phyloP scores from a whole-genome alignment of 139 green algal species.

The Auxenochlorella pyrenoidosa region DNA sequence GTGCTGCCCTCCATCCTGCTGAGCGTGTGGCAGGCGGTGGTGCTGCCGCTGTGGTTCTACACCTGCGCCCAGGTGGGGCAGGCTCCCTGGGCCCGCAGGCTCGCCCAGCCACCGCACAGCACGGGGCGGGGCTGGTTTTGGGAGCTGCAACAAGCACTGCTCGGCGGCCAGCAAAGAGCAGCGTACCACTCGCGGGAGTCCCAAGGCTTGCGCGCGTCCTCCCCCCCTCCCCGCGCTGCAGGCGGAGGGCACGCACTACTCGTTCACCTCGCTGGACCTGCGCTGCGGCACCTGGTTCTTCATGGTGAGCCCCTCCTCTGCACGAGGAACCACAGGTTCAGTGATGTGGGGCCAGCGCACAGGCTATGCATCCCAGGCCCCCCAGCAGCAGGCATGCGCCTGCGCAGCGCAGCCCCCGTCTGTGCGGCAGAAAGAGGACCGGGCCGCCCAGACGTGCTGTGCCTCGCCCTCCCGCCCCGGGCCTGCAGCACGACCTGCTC shows the following conservation, averaged over 20 bases:
- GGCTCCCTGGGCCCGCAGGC: background rate
- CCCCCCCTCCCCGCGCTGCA: background rate
- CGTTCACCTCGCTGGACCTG: conserved; percentile 16
- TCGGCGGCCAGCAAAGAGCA: background rate
- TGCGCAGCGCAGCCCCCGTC: too few species aligned
- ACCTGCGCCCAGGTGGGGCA: conserved; percentile 17
- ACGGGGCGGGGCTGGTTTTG: background rate
- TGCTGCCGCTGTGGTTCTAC: conserved; percentile 24
- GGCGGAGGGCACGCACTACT: conserved; percentile 8
- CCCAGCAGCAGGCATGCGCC: too few species aligned
- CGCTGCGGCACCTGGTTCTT: conserved; percentile 33
- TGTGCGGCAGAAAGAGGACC: too few species aligned
- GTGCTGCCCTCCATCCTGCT: conserved; percentile 79
- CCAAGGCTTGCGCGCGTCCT: too few species aligned
- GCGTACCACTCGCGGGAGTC: too few species aligned
- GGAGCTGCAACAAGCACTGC: background rate
- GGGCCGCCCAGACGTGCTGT: too few species aligned
- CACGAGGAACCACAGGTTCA: background rate
- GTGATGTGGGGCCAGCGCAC: too few species aligned
- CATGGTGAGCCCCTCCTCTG: background rate
- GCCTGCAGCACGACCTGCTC: conserved; percentile 57
- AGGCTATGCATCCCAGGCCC: too few species aligned
- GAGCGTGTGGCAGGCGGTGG: conserved; percentile 69
- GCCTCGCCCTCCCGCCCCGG: background rate
- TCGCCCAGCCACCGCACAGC: background rate